Base-by-base conservation (phyloP, 768 basidiomycete genomes). In the Clavaria fumosa region DNA sequence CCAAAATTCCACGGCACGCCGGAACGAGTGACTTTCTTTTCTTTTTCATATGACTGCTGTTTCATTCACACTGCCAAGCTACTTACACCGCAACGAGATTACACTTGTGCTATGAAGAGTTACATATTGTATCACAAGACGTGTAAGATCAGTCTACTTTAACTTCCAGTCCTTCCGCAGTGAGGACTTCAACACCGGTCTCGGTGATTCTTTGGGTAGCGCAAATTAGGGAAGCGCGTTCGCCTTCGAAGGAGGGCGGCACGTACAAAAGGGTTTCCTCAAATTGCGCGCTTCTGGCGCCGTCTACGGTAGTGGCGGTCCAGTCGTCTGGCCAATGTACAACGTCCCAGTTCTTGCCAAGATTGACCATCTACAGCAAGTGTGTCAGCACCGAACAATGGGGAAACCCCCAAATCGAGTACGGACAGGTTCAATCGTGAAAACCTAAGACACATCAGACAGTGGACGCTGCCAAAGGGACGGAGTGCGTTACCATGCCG, bases 201-300 rank as follows among this genome's bases (percentile, higher is more conserved):
- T 90, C 89, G 20, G 90, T 95, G 49, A 96, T 78, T 37, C 90
- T 95, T 51, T 34, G 35, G 9, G 24, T 39, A 21, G 19, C 18
- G 26, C 23, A 5, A 20, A 39, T 43, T 36, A 43, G 33, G 30
- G 34, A 19, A 35, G 34, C 12, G 21, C 12, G 18, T 15, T 20
- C 11, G 15, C 23, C n/a, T n/a, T 28, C 14, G 34, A 31, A 30
- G 18, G 18, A 9, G 20, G 15, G 11, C 24, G n/a, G 35, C 26
- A 70, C 88, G 49, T 50, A 91, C 90, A 99, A 57, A 23, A 99
- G 62, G 1, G 93, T 96, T 51, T 99, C 95, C 55, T 99, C 95
- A 52, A 96, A 99, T 51, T 99, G 95, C 1, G 95, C 95, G 43
- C 85, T 90, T 39, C 70, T 65, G 54, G 81, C 82, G 17, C 90